phyloP scores from a whole-genome alignment of 2,329 filamentous ascomycete species.

The Volutella citrinella region DNA sequence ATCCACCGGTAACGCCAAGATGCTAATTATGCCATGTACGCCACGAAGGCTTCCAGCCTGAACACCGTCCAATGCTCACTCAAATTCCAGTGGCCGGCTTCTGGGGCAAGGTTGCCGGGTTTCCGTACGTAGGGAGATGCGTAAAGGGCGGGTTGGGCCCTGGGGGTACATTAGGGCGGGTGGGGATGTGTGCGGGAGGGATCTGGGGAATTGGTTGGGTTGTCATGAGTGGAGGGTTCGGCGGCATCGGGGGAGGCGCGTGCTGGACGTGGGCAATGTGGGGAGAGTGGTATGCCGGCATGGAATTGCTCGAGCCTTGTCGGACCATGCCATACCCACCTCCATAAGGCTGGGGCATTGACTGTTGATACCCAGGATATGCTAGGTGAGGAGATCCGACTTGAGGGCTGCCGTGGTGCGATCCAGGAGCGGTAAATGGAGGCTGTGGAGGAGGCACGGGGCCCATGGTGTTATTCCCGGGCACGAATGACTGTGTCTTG shows the following conservation, averaged over 20 bases:
- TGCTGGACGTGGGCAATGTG: conserved; percentile 36
- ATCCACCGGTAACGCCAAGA: conserved; percentile 39
- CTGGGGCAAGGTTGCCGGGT: conserved; percentile 58
- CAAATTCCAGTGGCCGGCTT: conserved; percentile 53
- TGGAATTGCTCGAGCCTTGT: conserved; percentile 54
- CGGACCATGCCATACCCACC: conserved; percentile 54
- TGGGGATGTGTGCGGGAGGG: conserved; percentile 40
- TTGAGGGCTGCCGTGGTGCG: conserved; percentile 53
- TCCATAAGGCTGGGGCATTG: conserved; percentile 45
- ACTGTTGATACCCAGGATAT: conserved; percentile 47
- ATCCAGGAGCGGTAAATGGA: conserved; percentile 45
- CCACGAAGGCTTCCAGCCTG: conserved; percentile 24
- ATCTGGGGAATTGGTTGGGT: conserved; percentile 43
- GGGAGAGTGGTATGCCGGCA: conserved; percentile 47
- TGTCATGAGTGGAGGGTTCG: conserved; percentile 36
- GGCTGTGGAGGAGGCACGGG: conserved; percentile 47
- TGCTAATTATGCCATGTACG: conserved; percentile 36
- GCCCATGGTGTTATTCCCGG: conserved; percentile 50
- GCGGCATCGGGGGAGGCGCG: conserved; percentile 36
- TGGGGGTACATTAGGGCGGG: conserved; percentile 43
- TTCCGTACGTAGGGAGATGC: conserved; percentile 55
- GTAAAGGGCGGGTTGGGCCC: conserved; percentile 45
- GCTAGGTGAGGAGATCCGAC: conserved; percentile 49
- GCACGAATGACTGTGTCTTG: conserved; percentile 89
- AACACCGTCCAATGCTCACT: conserved; percentile 30